Percentiles rank a stretch among this genome's conserved stretches.
Conservation (phyloP, 805 yeast genomes). For the Nematodospora valgi region DNA sequence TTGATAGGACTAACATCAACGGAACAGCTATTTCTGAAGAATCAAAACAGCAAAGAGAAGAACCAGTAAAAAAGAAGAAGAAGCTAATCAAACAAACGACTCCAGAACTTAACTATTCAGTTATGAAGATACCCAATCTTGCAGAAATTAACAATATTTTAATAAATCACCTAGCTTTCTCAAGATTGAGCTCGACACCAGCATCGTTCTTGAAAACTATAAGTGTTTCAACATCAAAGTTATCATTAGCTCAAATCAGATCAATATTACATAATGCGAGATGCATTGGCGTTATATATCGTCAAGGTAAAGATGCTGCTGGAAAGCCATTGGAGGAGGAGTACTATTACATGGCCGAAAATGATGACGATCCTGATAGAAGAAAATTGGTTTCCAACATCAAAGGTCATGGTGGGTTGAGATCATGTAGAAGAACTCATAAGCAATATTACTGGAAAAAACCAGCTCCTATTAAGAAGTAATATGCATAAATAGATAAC, state of each 20-base stretch:
- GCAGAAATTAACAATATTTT: slow-evolving; percentile 61
- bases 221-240: slow-evolving; percentile 47
- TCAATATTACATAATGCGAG: slow-evolving; percentile 40
- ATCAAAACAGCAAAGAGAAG: slow-evolving; percentile 19
- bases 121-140: slow-evolving; percentile 26
- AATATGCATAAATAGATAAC: not conserved
- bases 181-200: slow-evolving; percentile 85
- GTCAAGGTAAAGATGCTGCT: slow-evolving; percentile 94
- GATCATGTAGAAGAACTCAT: slow-evolving; percentile 90
- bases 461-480: slow-evolving; percentile 47
- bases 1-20: slow-evolving; percentile 25
- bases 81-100: slow-evolving; percentile 21
- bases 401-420: slow-evolving; percentile 75
- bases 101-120: slow-evolving; percentile 13
- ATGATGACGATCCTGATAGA: slow-evolving; percentile 71
- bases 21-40: slow-evolving; percentile 34
- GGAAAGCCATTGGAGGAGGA: slow-evolving; percentile 94
- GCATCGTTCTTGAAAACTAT: slow-evolving; percentile 66
- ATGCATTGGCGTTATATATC: slow-evolving; percentile 83
- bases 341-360: slow-evolving; percentile 84
- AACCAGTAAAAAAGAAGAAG: slow-evolving; percentile 9
- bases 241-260: slow-evolving; percentile 44
- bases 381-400: slow-evolving; percentile 65
- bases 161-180: slow-evolving; percentile 84
- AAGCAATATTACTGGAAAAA: slow-evolving; percentile 81